phyloP scores from a whole-genome alignment of 352 stramenopile genomes.

The Globisporangium lucens region DNA sequence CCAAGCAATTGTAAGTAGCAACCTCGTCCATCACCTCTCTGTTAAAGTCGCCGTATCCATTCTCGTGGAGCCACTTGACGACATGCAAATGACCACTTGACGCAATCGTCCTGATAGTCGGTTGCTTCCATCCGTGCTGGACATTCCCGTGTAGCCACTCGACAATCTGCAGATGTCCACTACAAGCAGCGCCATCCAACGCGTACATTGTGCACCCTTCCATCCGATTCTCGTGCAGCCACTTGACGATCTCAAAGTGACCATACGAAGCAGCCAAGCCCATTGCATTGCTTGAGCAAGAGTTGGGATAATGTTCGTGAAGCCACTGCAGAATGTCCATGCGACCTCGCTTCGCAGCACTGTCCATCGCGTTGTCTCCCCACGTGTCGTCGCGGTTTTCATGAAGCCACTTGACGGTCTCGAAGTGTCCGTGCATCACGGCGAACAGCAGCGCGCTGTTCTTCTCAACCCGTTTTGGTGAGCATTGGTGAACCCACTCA shows the following conservation, averaged over 20 bases:
- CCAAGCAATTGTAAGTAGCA: neutral
- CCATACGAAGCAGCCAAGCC: neutral
- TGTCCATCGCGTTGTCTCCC: neutral
- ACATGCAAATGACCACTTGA: neutral
- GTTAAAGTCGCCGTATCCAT: neutral
- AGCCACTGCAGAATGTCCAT: slow-evolving; percentile 3
- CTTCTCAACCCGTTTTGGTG: too few relatives aligned
- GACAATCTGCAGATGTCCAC: neutral
- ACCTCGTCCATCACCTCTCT: neutral
- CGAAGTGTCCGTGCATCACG: too few relatives aligned
- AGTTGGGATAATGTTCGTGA: neutral
- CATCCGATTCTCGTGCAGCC: neutral
- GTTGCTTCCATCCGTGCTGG: neutral
- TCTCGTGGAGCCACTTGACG: neutral
- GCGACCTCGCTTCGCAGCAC: neutral
- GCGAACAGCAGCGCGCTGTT: too few relatives aligned
- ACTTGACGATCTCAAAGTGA: slow-evolving; percentile 1
- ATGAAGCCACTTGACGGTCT: neutral
- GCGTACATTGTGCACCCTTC: too few relatives aligned
- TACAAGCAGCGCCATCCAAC: neutral
- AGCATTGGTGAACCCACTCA: neutral
- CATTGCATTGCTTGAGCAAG: neutral
- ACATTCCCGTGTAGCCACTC: neutral
- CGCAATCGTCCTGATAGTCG: neutral
- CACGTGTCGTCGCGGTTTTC: neutral